These are phyloP conservation scores for Avena insularis DNA, from an alignment of 176 grass and related monocot genomes.

Conservation along the genomic window DNA sequence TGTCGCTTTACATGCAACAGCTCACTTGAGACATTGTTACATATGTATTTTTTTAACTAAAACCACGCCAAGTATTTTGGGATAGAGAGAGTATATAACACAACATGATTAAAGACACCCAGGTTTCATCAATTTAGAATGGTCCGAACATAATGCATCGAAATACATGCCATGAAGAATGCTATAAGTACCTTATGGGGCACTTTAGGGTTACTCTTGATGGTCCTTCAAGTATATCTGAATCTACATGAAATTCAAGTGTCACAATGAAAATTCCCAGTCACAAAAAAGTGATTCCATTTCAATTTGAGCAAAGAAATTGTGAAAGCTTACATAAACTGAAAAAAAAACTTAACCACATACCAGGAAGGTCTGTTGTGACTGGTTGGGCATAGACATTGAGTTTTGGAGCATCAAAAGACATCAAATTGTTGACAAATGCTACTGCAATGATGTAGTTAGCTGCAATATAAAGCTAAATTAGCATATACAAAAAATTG, in stretches of 20 bases:
- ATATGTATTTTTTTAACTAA: too few species aligned
- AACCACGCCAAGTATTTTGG: too few species aligned
- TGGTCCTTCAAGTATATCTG: constrained; percentile 90
- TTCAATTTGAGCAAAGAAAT: constrained; percentile 18
- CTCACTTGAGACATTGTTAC: not conserved
- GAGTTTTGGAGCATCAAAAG: constrained; percentile 53
- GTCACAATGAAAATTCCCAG: not conserved
- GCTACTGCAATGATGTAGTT: constrained; percentile 85
- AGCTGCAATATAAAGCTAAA: constrained; percentile 59
- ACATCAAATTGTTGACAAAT: constrained; percentile 55
- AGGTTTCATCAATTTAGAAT: constrained; percentile 22
- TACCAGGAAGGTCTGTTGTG: constrained; percentile 65
- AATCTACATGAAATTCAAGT: constrained; percentile 55
- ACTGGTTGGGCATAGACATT: constrained; percentile 63
- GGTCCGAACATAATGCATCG: constrained; percentile 16
- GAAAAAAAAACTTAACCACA: constrained; percentile 25
- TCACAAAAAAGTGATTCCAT: not conserved
- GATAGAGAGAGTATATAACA: too few species aligned
- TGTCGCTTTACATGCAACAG: constrained; percentile 13
- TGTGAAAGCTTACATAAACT: not conserved
- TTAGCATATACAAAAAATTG: constrained; percentile 18
- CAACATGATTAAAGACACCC: not conserved
- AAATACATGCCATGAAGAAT: constrained; percentile 35
- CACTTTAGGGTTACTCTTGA: constrained; percentile 93
- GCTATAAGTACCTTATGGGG: constrained; percentile 83